These are phyloP conservation scores for Citrus maxima DNA, from an alignment of 345 rosid genomes.

Conservation along the genomic window DNA sequence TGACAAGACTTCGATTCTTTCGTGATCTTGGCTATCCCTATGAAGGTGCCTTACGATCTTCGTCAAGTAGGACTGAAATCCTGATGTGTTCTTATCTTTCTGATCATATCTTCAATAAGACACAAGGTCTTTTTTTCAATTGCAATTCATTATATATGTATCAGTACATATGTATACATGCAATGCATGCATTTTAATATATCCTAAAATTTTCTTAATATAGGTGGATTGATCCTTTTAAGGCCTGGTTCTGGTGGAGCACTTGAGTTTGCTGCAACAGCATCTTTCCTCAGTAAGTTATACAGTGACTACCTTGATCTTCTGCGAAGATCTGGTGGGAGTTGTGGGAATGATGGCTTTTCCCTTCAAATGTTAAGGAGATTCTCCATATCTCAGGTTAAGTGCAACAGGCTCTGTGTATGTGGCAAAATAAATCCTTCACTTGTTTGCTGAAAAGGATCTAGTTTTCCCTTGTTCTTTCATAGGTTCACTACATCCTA, in stretches of 20 bases:
- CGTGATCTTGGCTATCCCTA: conserved; percentile 51
- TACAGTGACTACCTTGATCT: conserved; percentile 57
- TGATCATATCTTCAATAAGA: conserved; percentile 23
- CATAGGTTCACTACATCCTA: conserved; percentile 41
- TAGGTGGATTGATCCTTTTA: conserved; percentile 56
- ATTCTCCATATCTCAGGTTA: conserved; percentile 51
- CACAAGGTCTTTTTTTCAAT: conserved; percentile 32
- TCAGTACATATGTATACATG: background rate
- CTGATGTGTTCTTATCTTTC: conserved; percentile 49
- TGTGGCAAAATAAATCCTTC: background rate
- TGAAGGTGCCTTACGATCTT: conserved; percentile 28
- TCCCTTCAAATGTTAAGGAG: conserved; percentile 34
- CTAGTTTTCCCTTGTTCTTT: background rate
- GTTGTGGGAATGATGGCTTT: conserved; percentile 29
- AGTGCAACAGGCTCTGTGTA: conserved; percentile 1
- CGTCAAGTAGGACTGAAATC: conserved; percentile 30
- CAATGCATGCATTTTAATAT: background rate
- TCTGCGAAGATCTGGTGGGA: conserved; percentile 31
- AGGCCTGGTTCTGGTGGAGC: conserved; percentile 31
- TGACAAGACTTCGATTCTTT: conserved; percentile 46
- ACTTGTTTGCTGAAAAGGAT: background rate
- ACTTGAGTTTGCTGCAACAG: conserved; percentile 53
- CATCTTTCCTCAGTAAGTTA: conserved; percentile 55
- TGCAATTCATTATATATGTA: background rate
- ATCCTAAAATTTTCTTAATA: background rate